Evolutionary conservation across 2,329 filamentous ascomycete genomes (phyloP), one percentile per base, ranked within the genome.

Genomic region (Taxawa tesnikishii): DNA sequence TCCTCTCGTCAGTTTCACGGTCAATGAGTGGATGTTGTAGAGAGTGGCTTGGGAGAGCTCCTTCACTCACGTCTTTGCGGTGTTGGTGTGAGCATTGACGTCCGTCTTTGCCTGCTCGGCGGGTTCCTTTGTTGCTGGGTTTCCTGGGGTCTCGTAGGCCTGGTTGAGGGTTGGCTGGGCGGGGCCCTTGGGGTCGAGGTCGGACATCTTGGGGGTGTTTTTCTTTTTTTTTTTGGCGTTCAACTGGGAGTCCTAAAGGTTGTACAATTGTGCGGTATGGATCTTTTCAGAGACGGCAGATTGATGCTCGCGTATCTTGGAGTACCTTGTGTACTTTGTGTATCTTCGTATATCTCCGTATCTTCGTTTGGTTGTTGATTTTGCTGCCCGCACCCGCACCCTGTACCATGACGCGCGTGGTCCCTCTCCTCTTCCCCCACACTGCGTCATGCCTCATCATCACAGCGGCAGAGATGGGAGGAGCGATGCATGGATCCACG

Each of bases 91-190:
- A n/a, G 58, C 49, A 36, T 62, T 56, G 32, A 43, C 34, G 5
- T 46, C 32, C 4, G 59, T 45, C 30, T 51, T 40, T 2, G 38
- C 28, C 24, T 49, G 31, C 38, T 67, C 63, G 29, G 47, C 35
- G 8, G 60, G 58, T 36, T 56, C 52, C 35, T 60, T 58, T 15
- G 51, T 43, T n/a, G 49, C 56, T 19, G 62, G 55, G 45, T 68
- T 68, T 40, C 57, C 59, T 3, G 56, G 47, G 3, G 60, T 62
- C 9, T 54, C 55, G 55, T 67, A 67, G 32, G 58, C 62, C 43
- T 62, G 50, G 38, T 55, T 33, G 17, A 51, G 49, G 29, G 53
- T 50, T 12, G 64, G 64, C 43, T 68, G 63, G 16, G 60, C 56
- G 16, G 56, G 53, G 21, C 53, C 58, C 23, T 45, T 47, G 30